These are phyloP conservation scores for Perkinsus olseni DNA, from an alignment of 169 alveolate species.

Conservation along the genomic window DNA sequence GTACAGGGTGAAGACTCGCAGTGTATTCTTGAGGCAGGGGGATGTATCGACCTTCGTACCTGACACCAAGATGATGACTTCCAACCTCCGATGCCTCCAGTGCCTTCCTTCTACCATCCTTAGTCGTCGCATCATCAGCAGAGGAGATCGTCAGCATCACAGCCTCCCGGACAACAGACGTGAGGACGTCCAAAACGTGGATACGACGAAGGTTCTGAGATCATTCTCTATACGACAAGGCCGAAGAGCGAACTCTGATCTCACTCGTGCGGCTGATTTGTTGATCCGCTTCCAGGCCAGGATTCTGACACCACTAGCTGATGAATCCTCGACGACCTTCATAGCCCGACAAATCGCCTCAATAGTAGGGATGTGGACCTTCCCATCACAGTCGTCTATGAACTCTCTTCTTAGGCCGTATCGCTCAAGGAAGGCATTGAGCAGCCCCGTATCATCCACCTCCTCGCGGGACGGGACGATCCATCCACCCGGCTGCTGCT, in stretches of 20 bases:
- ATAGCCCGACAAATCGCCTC: background rate
- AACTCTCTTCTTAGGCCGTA: background rate
- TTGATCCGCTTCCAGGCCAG: background rate
- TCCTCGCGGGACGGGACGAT: background rate
- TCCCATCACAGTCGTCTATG: background rate
- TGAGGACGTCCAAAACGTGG: background rate
- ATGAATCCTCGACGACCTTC: background rate
- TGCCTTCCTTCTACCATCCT: background rate
- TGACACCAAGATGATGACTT: background rate
- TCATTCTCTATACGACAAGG: too few relatives aligned
- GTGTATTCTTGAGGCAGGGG: background rate
- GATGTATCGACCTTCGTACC: background rate
- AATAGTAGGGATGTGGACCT: background rate
- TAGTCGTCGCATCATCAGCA: background rate
- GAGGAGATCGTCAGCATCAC: background rate
- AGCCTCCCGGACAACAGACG: background rate
- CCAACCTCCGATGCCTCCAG: background rate
- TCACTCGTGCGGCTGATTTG: background rate
- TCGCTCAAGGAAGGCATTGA: background rate
- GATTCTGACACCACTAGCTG: background rate
- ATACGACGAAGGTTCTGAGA: background rate
- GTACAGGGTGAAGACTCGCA: background rate
- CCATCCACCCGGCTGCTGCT: background rate
- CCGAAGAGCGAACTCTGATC: background rate
- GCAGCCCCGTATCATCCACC: background rate